phyloP scores from a whole-genome alignment of 2,329 filamentous ascomycete genomes.

The Ascochyta viciae-villosae region DNA sequence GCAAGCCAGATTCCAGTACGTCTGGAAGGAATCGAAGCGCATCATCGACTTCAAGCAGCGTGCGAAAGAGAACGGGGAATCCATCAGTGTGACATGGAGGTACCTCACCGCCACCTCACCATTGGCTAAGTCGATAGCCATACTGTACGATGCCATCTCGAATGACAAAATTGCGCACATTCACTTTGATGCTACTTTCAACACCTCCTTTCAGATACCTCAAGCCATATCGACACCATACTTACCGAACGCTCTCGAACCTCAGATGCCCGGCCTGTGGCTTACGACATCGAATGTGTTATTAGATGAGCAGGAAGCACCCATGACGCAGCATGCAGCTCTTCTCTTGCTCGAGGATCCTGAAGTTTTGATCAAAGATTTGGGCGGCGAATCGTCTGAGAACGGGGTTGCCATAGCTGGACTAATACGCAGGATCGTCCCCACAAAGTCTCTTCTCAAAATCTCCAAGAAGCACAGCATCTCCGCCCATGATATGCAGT shows the following conservation, averaged over 20 bases:
- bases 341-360: slow-evolving; percentile 86
- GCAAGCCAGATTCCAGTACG: slow-evolving; percentile 87
- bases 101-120: slow-evolving; percentile 76
- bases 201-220: slow-evolving; percentile 69
- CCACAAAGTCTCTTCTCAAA: slow-evolving; percentile 73
- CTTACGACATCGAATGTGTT: slow-evolving; percentile 85
- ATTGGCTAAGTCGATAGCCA: slow-evolving; percentile 81
- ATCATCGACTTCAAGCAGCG: slow-evolving; percentile 84
- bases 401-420: slow-evolving; percentile 80
- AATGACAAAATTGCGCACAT: slow-evolving; percentile 86
- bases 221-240: slow-evolving; percentile 72
- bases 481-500: slow-evolving; percentile 79
- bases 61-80: slow-evolving; percentile 71
- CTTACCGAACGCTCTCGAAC: slow-evolving; percentile 72
- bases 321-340: slow-evolving; percentile 84
- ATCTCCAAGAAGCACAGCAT: slow-evolving; percentile 75
- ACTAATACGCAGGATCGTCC: slow-evolving; percentile 66
- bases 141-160: slow-evolving; percentile 81
- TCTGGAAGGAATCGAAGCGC: slow-evolving; percentile 87
- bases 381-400: slow-evolving; percentile 74
- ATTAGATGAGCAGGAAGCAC: slow-evolving; percentile 70
- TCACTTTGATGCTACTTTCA: slow-evolving; percentile 70
- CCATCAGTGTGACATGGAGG: slow-evolving; percentile 72
- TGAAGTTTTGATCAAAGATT: slow-evolving; percentile 74
- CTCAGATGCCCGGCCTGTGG: slow-evolving; percentile 78